Evolutionary conservation across 2,329 filamentous ascomycete genomes (phyloP).

Genomic region (Cordyceps fumosorosea): DNA sequence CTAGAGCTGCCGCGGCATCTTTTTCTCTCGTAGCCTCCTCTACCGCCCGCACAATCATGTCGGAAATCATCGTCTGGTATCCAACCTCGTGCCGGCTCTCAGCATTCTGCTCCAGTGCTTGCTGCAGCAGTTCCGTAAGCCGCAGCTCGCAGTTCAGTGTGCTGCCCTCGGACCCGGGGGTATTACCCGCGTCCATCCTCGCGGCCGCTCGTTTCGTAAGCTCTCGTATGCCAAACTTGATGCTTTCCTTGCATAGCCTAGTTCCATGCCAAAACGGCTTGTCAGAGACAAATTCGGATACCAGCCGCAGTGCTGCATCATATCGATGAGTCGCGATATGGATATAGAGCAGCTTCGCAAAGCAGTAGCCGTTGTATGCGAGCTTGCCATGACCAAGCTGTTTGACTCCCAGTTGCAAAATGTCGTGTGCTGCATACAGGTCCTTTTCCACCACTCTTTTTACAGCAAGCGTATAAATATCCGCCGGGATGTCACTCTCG

Average conservation of each 20-base stretch:
- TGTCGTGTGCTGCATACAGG: constrained; percentile 22
- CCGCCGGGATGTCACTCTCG: constrained; percentile 27
- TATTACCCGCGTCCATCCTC: constrained; percentile 12
- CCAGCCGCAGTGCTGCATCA: constrained; percentile 23
- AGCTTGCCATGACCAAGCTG: constrained; percentile 30
- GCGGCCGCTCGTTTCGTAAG: constrained; percentile 21
- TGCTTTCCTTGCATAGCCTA: constrained; percentile 29
- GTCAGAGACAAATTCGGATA: constrained; percentile 25
- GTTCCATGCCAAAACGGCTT: constrained; percentile 31
- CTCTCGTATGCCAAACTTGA: constrained; percentile 32
- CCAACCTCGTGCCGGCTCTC: constrained; percentile 17
- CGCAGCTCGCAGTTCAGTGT: not conserved
- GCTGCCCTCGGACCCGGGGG: not conserved
- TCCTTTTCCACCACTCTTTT: constrained; percentile 24
- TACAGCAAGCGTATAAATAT: constrained; percentile 30
- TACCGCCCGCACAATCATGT: constrained; percentile 18
- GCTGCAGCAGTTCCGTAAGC: constrained; percentile 18
- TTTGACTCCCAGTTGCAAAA: constrained; percentile 31
- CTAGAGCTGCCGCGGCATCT: not conserved
- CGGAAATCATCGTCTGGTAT: constrained; percentile 17
- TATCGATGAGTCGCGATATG: constrained; percentile 29
- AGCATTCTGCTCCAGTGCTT: constrained; percentile 21
- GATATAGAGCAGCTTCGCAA: constrained; percentile 29
- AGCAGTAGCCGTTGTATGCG: constrained; percentile 32
- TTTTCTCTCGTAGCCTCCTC: not conserved